Percentiles rank a stretch among this genome's conserved stretches.
Evolutionary conservation across 2,329 filamentous ascomycete genomes (phyloP).

Genomic region (Talaromyces sp.): DNA sequence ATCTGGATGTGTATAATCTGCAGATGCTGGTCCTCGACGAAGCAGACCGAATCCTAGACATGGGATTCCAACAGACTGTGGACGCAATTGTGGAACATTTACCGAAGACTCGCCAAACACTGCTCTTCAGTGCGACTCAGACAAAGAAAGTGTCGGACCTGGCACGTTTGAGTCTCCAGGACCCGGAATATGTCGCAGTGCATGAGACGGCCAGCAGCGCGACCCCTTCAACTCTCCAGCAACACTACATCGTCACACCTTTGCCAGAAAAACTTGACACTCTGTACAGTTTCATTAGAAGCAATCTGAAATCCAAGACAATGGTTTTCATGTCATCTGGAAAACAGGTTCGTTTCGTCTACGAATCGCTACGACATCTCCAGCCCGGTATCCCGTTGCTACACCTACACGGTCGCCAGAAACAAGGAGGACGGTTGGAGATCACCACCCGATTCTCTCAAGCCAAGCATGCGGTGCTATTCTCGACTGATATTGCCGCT

Average conservation of each 20-base stretch:
- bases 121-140: conserved; percentile 94
- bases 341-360: conserved; percentile 94
- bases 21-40: conserved; percentile 93
- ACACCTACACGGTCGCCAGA: conserved; percentile 90
- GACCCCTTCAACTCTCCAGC: conserved; percentile 78
- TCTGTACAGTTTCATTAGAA: conserved; percentile 85
- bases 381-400: conserved; percentile 91
- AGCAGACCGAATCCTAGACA: conserved; percentile 93
- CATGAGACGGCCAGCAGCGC: conserved; percentile 76
- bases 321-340: conserved; percentile 92
- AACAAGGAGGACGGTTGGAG: conserved; percentile 80
- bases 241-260: conserved; percentile 85
- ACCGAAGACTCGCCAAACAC: conserved; percentile 77
- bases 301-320: conserved; percentile 89
- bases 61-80: conserved; percentile 87
- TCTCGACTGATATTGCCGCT: conserved; percentile 92
- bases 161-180: conserved; percentile 76
- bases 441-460: conserved; percentile 79
- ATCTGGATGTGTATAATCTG: conserved; percentile 82
- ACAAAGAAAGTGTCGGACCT: conserved; percentile 91
- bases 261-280: conserved; percentile 86
- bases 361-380: conserved; percentile 86
- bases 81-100: conserved; percentile 92
- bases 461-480: conserved; percentile 79
- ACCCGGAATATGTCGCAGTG: conserved; percentile 92